Percentiles rank a stretch among this genome's conserved stretches.
Conservation (phyloP, 345 rosid species). For the Gossypium rotundifolium region DNA sequence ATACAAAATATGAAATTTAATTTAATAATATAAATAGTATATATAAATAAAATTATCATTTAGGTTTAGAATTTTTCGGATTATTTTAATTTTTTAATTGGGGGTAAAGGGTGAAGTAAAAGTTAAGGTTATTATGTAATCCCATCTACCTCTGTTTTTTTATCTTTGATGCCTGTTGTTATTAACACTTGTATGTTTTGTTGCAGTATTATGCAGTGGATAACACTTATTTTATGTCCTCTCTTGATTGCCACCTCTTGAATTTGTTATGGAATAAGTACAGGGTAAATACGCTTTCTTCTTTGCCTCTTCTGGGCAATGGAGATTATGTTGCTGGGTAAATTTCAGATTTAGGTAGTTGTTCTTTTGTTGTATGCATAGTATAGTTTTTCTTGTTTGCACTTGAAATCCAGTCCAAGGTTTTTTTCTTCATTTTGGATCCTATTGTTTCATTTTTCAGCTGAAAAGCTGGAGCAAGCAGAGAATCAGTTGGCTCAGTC, state of each 20-base stretch:
- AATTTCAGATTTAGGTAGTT: conserved; percentile 88
- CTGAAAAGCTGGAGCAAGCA: conserved; percentile 48
- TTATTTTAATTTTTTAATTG: too few species aligned
- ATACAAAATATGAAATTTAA: too few species aligned
- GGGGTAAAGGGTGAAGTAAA: too few species aligned
- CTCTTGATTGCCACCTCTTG: conserved; percentile 91
- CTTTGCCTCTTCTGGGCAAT: conserved; percentile 89
- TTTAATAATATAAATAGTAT: too few species aligned
- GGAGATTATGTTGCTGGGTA: conserved; percentile 99
- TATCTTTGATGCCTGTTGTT: neutral
- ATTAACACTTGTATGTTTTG: neutral
- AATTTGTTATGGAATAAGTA: conserved; percentile 95
- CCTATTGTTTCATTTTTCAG: conserved; percentile 33
- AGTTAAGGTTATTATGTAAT: conserved; percentile 16
- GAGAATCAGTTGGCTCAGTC: too few species aligned
- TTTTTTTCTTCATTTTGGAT: neutral
- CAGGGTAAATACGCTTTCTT: conserved; percentile 90
- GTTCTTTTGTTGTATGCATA: neutral
- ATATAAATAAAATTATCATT: too few species aligned
- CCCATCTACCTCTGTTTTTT: too few species aligned
- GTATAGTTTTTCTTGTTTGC: neutral
- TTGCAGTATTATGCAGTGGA: conserved; percentile 85
- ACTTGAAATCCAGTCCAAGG: too few species aligned
- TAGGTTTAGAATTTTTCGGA: too few species aligned
- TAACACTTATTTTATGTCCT: conserved; percentile 90